Evolutionary conservation across 495 filamentous ascomycete species (phyloP).

Genomic region (Aspergillus mulundensis): DNA sequence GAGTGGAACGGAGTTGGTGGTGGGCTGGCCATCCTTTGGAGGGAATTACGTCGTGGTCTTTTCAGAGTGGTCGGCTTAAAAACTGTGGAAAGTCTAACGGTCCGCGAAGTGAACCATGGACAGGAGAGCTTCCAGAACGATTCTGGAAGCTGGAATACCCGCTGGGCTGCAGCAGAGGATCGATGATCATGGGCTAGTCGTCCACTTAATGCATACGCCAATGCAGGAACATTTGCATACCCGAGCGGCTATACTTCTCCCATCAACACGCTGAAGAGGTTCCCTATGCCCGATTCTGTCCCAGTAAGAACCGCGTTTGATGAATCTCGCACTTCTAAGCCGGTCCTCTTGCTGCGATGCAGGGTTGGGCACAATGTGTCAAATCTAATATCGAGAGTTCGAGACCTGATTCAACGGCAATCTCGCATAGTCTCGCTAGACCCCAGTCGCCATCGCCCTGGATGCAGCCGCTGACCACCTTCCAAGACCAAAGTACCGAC

Average conservation of each 20-base stretch:
- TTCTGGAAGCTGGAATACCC: slow-evolving; percentile 11
- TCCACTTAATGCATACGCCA: slow-evolving; percentile 5
- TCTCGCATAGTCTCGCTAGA: not conserved
- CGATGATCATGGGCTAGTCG: slow-evolving; percentile 3
- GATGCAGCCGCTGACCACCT: not conserved
- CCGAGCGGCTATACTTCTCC: not conserved
- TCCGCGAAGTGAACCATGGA: not conserved
- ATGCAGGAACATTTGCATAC: slow-evolving; percentile 6
- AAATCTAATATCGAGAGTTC: not conserved
- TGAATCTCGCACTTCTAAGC: not conserved
- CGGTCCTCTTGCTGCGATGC: too few species aligned
- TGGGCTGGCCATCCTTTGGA: not conserved
- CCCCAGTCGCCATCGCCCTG: not conserved
- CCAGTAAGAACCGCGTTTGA: not conserved
- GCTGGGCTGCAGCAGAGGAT: slow-evolving; percentile 2
- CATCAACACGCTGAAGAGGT: not conserved
- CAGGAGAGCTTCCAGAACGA: slow-evolving; percentile 10
- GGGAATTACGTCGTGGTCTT: not conserved
- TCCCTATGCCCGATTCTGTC: not conserved
- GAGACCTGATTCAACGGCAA: not conserved
- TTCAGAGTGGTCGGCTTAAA: not conserved
- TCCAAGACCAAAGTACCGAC: not conserved
- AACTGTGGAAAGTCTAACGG: not conserved
- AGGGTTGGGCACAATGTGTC: too few species aligned
- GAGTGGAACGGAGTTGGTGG: not conserved